phyloP scores from a whole-genome alignment of 83 land plant species.

The Diphasiastrum complanatum region DNA sequence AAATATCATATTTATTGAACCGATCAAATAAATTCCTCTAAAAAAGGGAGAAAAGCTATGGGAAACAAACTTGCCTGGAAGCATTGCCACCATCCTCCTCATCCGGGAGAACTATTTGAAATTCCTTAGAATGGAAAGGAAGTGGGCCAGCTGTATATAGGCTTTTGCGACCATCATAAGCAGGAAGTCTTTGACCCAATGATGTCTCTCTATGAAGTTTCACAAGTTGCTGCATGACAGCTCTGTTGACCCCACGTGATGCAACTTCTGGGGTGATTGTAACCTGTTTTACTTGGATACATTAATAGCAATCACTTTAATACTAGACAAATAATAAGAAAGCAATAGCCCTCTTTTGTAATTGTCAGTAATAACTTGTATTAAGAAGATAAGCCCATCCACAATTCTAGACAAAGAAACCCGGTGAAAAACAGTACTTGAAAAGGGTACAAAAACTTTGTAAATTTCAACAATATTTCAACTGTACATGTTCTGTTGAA shows the following conservation, averaged over 20 bases:
- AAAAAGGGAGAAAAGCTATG: too few species aligned
- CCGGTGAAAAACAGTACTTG: too few species aligned
- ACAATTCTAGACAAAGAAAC: too few species aligned
- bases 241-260: conserved; percentile 60
- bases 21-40: too few species aligned
- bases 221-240: conserved; percentile 71
- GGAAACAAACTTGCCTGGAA: conserved; percentile 29
- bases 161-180: conserved; percentile 78
- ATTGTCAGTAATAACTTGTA: too few species aligned
- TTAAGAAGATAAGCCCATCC: too few species aligned
- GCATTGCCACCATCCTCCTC: conserved; percentile 59
- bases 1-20: too few species aligned
- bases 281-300: conserved; percentile 36
- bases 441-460: too few species aligned
- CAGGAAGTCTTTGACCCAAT: conserved; percentile 73
- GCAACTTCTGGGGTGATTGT: conserved; percentile 73
- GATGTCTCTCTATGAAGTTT: conserved; percentile 46
- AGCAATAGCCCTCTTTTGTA: background rate
- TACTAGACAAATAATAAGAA: background rate
- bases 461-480: too few species aligned
- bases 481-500: too few species aligned
- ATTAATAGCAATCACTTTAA: background rate
- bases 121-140: conserved; percentile 64
- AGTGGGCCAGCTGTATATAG: conserved; percentile 80
- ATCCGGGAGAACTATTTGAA: conserved; percentile 47